These are phyloP conservation scores for Macrolepiota dolichaula DNA, from an alignment of 768 basidiomycete species.

Conservation along the genomic window DNA sequence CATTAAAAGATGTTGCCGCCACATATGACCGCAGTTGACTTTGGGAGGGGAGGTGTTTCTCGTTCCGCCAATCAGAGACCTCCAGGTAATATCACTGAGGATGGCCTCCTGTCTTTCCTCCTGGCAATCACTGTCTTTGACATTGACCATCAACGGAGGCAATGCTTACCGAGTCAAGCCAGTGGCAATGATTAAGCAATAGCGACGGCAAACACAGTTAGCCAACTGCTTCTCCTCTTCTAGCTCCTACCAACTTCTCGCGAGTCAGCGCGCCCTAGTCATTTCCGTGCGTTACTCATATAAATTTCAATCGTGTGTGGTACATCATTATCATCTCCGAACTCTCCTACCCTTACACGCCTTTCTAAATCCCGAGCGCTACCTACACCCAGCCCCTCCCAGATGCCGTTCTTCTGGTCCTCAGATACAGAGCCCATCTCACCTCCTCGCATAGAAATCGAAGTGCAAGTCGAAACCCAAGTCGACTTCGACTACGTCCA, in stretches of 20 bases:
- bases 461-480: slow-evolving; percentile 24
- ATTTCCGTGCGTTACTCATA: background rate
- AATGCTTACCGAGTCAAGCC: background rate
- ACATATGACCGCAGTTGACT: background rate
- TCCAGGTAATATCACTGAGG: background rate
- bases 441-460: slow-evolving; percentile 14
- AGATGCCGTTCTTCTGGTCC: background rate
- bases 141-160: background rate
- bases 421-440: background rate
- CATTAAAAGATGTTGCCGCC: background rate
- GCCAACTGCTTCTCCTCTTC: background rate
- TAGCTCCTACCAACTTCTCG: background rate
- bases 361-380: too few relatives aligned
- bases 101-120: background rate
- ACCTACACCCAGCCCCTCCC: too few relatives aligned
- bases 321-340: background rate
- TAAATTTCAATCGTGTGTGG: too few relatives aligned
- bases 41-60: background rate
- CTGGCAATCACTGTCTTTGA: background rate
- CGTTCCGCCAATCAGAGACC: background rate
- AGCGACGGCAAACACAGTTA: background rate
- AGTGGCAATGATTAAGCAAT: background rate
- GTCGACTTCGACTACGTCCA: slow-evolving; percentile 19
- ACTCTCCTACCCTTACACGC: background rate
- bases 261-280: background rate